Conservation (phyloP, 441 rosid species). For the Adansonia rubrostipa region DNA sequence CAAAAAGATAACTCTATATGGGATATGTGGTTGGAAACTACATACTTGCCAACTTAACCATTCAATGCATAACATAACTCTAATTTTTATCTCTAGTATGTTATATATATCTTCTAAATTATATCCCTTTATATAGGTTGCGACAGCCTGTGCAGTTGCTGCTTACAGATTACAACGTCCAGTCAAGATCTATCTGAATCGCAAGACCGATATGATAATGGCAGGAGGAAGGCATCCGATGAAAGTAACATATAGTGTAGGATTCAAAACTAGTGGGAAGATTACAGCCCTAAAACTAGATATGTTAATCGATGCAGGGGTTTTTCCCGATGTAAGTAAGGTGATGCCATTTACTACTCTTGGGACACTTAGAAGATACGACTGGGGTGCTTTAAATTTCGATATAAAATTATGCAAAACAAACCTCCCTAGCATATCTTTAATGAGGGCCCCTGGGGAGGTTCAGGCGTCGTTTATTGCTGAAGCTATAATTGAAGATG, state of each 20-base stretch:
- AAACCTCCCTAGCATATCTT: conserved; percentile 69
- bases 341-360: conserved; percentile 43
- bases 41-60: not conserved
- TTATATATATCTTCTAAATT: no score
- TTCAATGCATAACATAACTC: not conserved
- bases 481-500: conserved; percentile 86
- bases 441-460: conserved; percentile 89
- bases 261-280: conserved; percentile 87
- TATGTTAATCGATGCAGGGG: conserved; percentile 71
- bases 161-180: conserved; percentile 69
- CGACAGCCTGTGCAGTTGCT: conserved; percentile 89
- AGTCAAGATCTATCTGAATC: conserved; percentile 68
- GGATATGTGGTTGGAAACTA: not conserved
- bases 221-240: conserved; percentile 98
- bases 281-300: conserved; percentile 72
- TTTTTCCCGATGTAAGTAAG: conserved; percentile 59
- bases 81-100: no score
- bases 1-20: not conserved
- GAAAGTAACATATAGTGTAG: conserved; percentile 79
- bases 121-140: conserved; percentile 47
- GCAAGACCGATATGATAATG: conserved; percentile 87
- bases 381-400: conserved; percentile 87
- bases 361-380: conserved; percentile 60
- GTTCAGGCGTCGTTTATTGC: conserved; percentile 83
- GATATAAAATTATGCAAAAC: conserved; percentile 85